phyloP scores from a whole-genome alignment of 805 yeast genomes.

The Brettanomyces bruxellensis region DNA sequence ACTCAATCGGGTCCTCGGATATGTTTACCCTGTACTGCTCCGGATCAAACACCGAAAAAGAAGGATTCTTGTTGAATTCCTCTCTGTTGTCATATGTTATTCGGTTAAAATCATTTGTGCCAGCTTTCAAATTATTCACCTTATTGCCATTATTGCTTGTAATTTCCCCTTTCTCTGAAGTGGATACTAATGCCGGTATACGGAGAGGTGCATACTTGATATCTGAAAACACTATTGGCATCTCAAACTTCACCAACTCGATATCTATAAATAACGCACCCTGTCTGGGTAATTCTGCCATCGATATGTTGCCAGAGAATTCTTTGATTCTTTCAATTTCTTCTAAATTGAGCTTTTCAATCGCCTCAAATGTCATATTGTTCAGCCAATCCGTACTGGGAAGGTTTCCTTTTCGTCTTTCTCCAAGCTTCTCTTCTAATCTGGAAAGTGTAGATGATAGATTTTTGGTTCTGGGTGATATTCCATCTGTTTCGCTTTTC shows the following conservation, averaged over 20 bases:
- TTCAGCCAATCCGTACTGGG: slow-evolving; percentile 67
- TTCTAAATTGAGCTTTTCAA: slow-evolving; percentile 31
- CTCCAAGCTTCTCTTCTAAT: slow-evolving; percentile 48
- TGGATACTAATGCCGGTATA: slow-evolving; percentile 17
- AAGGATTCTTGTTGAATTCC: slow-evolving; percentile 4
- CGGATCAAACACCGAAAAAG: slow-evolving; percentile 49
- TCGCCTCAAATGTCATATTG: slow-evolving; percentile 45
- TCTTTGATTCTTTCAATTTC: slow-evolving; percentile 2
- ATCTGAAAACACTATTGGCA: slow-evolving; percentile 66
- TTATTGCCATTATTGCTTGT: slow-evolving; percentile 2
- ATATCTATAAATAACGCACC: slow-evolving; percentile 20
- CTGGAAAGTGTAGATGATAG: not conserved
- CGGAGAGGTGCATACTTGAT: slow-evolving; percentile 30
- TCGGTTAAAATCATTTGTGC: slow-evolving; percentile 13
- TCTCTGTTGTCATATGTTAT: slow-evolving; percentile 15
- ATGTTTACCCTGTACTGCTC: slow-evolving; percentile 38
- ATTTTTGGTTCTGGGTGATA: not conserved
- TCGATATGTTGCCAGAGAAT: slow-evolving; percentile 1
- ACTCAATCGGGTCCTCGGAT: slow-evolving; percentile 75
- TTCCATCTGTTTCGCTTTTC: not conserved
- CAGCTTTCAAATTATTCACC: not conserved
- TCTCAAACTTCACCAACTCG: slow-evolving; percentile 57
- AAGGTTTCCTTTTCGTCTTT: slow-evolving; percentile 61
- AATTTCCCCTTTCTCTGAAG: slow-evolving; percentile 9
- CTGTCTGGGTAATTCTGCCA: not conserved